Evolutionary conservation across 164 flowering plant genomes (phyloP), one percentile per base, ranked within the genome.

Genomic region (Berberis thunbergii): DNA sequence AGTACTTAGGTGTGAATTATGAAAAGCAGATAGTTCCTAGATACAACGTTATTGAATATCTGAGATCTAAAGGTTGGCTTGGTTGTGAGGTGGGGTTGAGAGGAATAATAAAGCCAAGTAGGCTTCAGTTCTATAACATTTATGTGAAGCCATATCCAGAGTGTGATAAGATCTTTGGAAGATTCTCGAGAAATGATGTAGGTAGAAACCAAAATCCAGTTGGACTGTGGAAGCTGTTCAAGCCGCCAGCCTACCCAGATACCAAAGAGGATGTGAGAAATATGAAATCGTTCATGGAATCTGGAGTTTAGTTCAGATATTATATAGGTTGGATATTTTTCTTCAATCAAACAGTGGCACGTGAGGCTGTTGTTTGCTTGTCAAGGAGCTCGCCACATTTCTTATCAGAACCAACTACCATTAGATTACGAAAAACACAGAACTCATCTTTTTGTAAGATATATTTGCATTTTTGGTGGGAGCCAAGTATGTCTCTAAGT

Each of bases 101-200:
- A 73, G 78, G 54, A 66, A 46, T 93, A 68, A 76, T 88, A 54
- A 85, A 79, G 78, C 81, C 78, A 3, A 84, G 86, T 68, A 83
- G 86, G 72, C 83, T 77, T 49, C 78, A 61, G 67, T 93, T 93
- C 64, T 88, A 86, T 70, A 88, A 93, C 60, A 70, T 88, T 40
- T 93, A 80, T 76, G 98, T 93, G 54, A 93, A 90, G 78, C 98
- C 98, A 7, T 90, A 93, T 72, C 96, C 97, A 3, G 94, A 83
- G 54, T 90, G 94, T 76, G 88, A 86, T 73, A 74, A 77, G 65
- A 69, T 92, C 53, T 89, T 67, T 73, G 87, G 83, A 13, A 81
- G 71, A 73, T 75, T 62, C 61, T 63, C 72, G 6, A 68, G 69
- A 46, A 65, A 60, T 53, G 57, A 54, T 44, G 67, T 63, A 54